Percentiles rank a stretch among this genome's conserved stretches.
These are phyloP conservation scores for Babesia ovata DNA, from an alignment of 169 alveolate genomes.

Conservation along the genomic window DNA sequence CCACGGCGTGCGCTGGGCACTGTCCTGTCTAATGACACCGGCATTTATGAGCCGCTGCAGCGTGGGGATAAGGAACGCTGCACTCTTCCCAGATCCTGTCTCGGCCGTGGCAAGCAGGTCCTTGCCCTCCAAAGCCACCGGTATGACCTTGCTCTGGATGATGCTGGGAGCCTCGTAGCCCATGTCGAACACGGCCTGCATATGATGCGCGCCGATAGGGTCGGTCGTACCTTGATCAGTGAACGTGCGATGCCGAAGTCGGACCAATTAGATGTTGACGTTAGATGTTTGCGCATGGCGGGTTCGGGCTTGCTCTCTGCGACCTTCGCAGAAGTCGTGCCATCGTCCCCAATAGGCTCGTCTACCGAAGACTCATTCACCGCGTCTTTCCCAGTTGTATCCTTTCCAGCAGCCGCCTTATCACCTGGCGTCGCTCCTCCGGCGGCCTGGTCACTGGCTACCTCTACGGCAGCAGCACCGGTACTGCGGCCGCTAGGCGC, in stretches of 20 bases:
- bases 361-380: background rate
- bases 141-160: slow-evolving; percentile 87
- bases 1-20: slow-evolving; percentile 18
- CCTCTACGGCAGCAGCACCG: background rate
- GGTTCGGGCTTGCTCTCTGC: background rate
- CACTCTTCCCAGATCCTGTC: slow-evolving; percentile 92
- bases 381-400: background rate
- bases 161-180: slow-evolving; percentile 82
- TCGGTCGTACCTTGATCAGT: slow-evolving; percentile 28
- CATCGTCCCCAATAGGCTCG: background rate
- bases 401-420: background rate
- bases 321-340: background rate
- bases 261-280: slow-evolving; percentile 48
- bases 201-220: no score
- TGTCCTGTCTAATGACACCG: slow-evolving; percentile 74
- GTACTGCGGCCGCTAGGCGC: background rate
- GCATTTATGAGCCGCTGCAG: slow-evolving; percentile 82
- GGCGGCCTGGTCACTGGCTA: background rate
- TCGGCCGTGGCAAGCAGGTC: slow-evolving; percentile 87
- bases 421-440: background rate
- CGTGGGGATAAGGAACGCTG: slow-evolving; percentile 88
- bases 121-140: slow-evolving; percentile 86
- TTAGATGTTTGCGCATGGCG: slow-evolving; percentile 15
- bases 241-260: slow-evolving; percentile 52
- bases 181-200: slow-evolving; percentile 78